Evolutionary conservation across 164 flowering plant species (phyloP).

Genomic region (Dillenia turbinata): DNA sequence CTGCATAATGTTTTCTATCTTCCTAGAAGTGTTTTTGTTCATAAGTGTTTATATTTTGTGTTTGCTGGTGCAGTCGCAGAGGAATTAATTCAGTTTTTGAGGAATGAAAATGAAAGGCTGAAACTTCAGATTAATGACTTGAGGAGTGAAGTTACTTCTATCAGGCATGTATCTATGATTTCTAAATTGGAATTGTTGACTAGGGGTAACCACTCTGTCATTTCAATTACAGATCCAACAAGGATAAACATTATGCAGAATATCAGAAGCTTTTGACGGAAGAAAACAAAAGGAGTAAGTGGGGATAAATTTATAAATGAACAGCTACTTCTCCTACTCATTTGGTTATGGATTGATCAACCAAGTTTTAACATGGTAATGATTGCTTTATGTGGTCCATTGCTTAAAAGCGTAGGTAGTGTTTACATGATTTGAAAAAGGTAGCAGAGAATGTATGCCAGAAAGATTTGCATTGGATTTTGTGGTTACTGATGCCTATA

Average conservation of each 20-base stretch:
- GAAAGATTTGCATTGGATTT: too few relatives aligned
- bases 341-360: too few relatives aligned
- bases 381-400: too few relatives aligned
- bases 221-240: slow-evolving; percentile 41
- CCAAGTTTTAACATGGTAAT: too few relatives aligned
- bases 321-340: too few relatives aligned
- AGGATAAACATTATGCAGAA: slow-evolving; percentile 28
- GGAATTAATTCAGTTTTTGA: slow-evolving; percentile 52
- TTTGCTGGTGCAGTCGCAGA: slow-evolving; percentile 58
- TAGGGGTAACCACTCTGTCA: not conserved
- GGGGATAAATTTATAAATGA: too few relatives aligned
- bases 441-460: too few relatives aligned
- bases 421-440: too few relatives aligned
- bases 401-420: too few relatives aligned
- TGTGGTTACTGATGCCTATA: too few relatives aligned
- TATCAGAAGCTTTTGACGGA: slow-evolving; percentile 45
- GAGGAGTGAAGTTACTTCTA: slow-evolving; percentile 37
- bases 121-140: slow-evolving; percentile 33
- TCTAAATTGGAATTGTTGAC: slow-evolving; percentile 1
- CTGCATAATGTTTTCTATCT: not conserved
- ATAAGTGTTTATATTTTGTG: not conserved
- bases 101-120: slow-evolving; percentile 46
- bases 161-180: slow-evolving; percentile 33
- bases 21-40: not conserved
- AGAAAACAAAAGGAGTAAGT: slow-evolving; percentile 61